Percentiles rank a stretch among this genome's conserved stretches.
These are phyloP conservation scores for Leccinum pellstonianum DNA, from an alignment of 768 basidiomycete genomes.

Conservation along the genomic window DNA sequence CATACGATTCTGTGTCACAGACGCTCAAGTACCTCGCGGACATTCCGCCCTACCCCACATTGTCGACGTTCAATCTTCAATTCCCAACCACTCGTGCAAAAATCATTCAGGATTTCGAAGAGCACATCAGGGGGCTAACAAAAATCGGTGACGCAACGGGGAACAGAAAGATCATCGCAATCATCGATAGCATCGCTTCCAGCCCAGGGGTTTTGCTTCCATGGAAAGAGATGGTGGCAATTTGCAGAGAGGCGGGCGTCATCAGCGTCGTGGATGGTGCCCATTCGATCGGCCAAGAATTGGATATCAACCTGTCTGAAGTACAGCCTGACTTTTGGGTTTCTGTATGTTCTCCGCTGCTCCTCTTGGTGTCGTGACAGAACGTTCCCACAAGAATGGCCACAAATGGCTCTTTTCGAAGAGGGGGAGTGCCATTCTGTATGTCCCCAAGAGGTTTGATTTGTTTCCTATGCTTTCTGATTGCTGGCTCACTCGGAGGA, in stretches of 20 bases:
- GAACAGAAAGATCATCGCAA: constrained; percentile 53
- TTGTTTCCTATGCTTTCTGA: neutral
- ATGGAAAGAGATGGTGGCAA: constrained; percentile 65
- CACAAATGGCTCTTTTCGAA: constrained; percentile 85
- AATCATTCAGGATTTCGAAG: constrained; percentile 51
- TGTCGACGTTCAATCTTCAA: constrained; percentile 46
- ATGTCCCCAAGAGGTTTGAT: constrained; percentile 62
- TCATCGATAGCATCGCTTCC: constrained; percentile 68
- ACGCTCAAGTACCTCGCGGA: constrained; percentile 57
- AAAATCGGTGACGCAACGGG: constrained; percentile 8
- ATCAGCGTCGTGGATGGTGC: constrained; percentile 75
- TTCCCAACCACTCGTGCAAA: constrained; percentile 58
- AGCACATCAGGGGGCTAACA: constrained; percentile 34
- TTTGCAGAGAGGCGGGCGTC: constrained; percentile 63
- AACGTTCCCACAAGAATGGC: constrained; percentile 51
- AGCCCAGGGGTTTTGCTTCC: constrained; percentile 63
- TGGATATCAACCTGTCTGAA: constrained; percentile 54
- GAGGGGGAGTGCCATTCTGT: constrained; percentile 66
- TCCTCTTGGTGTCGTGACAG: neutral
- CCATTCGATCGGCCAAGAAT: constrained; percentile 73
- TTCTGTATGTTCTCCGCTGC: constrained; percentile 47
- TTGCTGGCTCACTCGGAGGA: neutral
- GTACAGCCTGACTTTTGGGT: constrained; percentile 74
- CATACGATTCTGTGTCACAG: constrained; percentile 54
- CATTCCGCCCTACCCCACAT: constrained; percentile 42